Percentiles rank a stretch among this genome's conserved stretches.
Evolutionary conservation across 1,139 yeast genomes (phyloP).

Genomic region (Magnusiomyces sp.): DNA sequence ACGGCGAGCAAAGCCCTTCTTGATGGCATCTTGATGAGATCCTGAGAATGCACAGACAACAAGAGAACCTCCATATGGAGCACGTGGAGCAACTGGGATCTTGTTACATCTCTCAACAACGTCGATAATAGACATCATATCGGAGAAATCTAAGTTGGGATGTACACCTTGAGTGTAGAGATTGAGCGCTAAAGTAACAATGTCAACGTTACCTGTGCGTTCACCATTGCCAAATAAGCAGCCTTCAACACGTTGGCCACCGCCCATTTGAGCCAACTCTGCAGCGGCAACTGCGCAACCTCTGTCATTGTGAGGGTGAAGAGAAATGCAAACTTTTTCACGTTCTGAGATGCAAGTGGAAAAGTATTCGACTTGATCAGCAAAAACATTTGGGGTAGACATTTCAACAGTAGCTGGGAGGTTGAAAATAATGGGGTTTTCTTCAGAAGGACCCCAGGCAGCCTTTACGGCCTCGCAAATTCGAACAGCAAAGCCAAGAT

Average conservation of each 20-base stretch:
- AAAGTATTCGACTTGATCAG: slow-evolving; percentile 93
- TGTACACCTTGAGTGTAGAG: slow-evolving; percentile 89
- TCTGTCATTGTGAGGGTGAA: slow-evolving; percentile 94
- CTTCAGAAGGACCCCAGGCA: slow-evolving; percentile 85
- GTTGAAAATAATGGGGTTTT: slow-evolving; percentile 85
- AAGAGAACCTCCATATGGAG: slow-evolving; percentile 94
- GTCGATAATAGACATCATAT: slow-evolving; percentile 70
- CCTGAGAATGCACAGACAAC: slow-evolving; percentile 97
- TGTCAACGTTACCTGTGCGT: slow-evolving; percentile 95
- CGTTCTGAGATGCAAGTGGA: slow-evolving; percentile 69
- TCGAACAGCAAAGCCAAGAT: slow-evolving; percentile 70
- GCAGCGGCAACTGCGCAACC: slow-evolving; percentile 98
- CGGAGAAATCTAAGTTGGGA: slow-evolving; percentile 82
- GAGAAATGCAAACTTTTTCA: slow-evolving; percentile 77
- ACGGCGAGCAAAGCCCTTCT: slow-evolving; percentile 77
- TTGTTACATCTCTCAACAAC: slow-evolving; percentile 91
- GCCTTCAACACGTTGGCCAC: slow-evolving; percentile 97
- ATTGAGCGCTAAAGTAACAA: slow-evolving; percentile 86
- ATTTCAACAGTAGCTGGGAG: slow-evolving; percentile 98
- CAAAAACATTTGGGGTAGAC: slow-evolving; percentile 88
- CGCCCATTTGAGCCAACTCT: slow-evolving; percentile 87
- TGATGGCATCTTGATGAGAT: slow-evolving; percentile 96
- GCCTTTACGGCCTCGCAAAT: slow-evolving; percentile 92
- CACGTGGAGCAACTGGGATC: slow-evolving; percentile 86
- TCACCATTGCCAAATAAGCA: slow-evolving; percentile 97